phyloP scores from a whole-genome alignment of 257 asterid genomes.

The Thymus mandschuricus region DNA sequence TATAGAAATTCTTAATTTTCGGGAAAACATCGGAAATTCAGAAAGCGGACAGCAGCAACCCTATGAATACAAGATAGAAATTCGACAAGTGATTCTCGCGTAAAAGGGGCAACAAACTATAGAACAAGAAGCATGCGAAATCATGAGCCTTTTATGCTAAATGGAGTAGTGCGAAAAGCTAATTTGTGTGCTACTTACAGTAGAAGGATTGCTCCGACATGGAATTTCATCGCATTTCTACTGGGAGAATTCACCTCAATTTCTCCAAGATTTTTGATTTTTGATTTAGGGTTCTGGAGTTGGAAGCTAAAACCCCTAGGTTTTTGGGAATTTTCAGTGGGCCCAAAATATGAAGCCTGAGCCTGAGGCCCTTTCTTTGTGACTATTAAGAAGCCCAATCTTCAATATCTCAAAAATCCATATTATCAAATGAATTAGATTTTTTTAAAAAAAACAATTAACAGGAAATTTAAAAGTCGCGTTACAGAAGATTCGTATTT shows the following conservation, averaged over 20 bases:
- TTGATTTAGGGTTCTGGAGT: slow-evolving; percentile 31
- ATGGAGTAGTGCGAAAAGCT: neutral
- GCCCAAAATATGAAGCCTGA: neutral
- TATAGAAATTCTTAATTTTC: slow-evolving; percentile 29
- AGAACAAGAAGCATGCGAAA: slow-evolving; percentile 10
- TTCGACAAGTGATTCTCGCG: neutral
- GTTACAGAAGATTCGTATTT: too few species aligned
- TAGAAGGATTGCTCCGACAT: neutral
- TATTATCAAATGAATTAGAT: too few species aligned
- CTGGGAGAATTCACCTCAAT: neutral
- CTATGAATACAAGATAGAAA: neutral
- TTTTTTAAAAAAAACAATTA: too few species aligned
- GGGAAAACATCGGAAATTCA: slow-evolving; percentile 40
- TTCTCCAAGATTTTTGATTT: slow-evolving; percentile 5
- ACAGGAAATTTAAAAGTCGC: too few species aligned
- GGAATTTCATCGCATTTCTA: slow-evolving; percentile 1
- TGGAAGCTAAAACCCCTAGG: slow-evolving; percentile 1
- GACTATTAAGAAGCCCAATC: neutral
- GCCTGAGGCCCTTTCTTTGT: neutral
- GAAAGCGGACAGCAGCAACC: neutral
- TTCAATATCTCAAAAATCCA: neutral
- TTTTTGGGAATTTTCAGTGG: neutral
- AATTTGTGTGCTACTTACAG: slow-evolving; percentile 15
- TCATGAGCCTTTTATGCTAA: neutral
- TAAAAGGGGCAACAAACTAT: slow-evolving; percentile 6